A percentile compares a stretch with the other conserved stretches of the same genome.
phyloP scores from a whole-genome alignment of 192 early-diverging fungal genomes.

The Coemansia biformis region DNA sequence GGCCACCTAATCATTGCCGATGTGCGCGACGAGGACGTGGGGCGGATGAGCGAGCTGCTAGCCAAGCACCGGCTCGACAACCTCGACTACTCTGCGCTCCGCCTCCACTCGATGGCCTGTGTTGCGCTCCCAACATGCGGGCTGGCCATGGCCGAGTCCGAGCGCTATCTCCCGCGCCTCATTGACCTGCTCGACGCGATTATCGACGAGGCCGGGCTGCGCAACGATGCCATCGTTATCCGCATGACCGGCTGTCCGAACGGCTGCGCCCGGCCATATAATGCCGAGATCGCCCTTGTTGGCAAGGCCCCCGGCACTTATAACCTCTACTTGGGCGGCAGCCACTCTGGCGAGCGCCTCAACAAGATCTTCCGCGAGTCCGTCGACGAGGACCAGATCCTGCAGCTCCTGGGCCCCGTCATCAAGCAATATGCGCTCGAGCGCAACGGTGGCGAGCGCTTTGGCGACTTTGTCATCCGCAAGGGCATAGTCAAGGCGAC shows the following conservation, averaged over 20 bases:
- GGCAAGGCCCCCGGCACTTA: slow-evolving; percentile 94
- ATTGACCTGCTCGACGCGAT: slow-evolving; percentile 73
- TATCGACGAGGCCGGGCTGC: slow-evolving; percentile 74
- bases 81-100: slow-evolving; percentile 68
- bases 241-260: slow-evolving; percentile 99
- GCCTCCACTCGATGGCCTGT: slow-evolving; percentile 91
- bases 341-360: slow-evolving; percentile 76
- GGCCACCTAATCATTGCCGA: slow-evolving; percentile 83
- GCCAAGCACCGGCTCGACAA: slow-evolving; percentile 72
- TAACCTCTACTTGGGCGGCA: slow-evolving; percentile 93
- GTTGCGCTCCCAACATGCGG: slow-evolving; percentile 93
- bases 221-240: slow-evolving; percentile 86
- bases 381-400: slow-evolving; percentile 82
- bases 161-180: slow-evolving; percentile 87
- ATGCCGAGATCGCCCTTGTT: slow-evolving; percentile 92
- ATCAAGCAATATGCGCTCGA: slow-evolving; percentile 75
- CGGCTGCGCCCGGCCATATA: slow-evolving; percentile 90
- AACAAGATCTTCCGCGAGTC: slow-evolving; percentile 91
- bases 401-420: slow-evolving; percentile 69
- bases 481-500: slow-evolving; percentile 77
- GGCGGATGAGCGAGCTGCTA: slow-evolving; percentile 51
- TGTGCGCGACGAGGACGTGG: slow-evolving; percentile 65
- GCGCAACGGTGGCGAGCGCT: slow-evolving; percentile 68
- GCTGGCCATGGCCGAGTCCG: slow-evolving; percentile 95
- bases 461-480: slow-evolving; percentile 95